These are phyloP conservation scores for Tetrapisispora iriomotensis DNA, from an alignment of 805 yeast genomes.

Conservation along the genomic window DNA sequence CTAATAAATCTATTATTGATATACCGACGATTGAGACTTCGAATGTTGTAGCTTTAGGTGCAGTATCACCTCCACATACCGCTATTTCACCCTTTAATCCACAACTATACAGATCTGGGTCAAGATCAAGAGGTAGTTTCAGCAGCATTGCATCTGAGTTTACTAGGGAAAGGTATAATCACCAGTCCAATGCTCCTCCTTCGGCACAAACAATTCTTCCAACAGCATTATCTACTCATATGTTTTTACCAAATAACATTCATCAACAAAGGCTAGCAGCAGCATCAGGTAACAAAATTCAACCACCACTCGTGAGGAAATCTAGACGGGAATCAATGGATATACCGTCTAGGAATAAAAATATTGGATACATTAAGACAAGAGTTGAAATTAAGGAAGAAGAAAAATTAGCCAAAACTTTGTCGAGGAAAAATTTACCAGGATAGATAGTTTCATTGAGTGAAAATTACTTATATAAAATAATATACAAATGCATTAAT, in stretches of 20 bases:
- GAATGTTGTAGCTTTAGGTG: constrained; percentile 22
- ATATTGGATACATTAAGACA: constrained; percentile 21
- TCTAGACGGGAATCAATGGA: constrained; percentile 27
- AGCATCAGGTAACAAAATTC: constrained; percentile 1
- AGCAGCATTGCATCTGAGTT: constrained; percentile 31
- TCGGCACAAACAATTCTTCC: constrained; percentile 49
- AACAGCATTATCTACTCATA: constrained; percentile 52
- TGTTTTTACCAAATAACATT: constrained; percentile 44
- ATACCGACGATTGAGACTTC: constrained; percentile 14
- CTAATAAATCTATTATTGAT: not conserved
- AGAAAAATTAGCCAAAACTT: constrained; percentile 12
- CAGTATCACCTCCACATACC: constrained; percentile 18
- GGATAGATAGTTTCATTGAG: not conserved
- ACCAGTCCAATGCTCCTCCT: constrained; percentile 50
- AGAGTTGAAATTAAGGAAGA: constrained; percentile 28
- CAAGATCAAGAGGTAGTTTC: constrained; percentile 12
- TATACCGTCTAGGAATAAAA: constrained; percentile 25
- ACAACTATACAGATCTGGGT: not conserved
- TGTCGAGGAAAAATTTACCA: not conserved
- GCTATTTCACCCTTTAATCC: not conserved
- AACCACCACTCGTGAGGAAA: constrained; percentile 10
- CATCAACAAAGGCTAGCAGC: constrained; percentile 23
- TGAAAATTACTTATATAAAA: not conserved
- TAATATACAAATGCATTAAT: not conserved
- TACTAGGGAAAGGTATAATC: constrained; percentile 28